Evolutionary conservation across 176 grass and related monocot genomes (phyloP), one percentile per base, ranked within the genome.

Genomic region (Triticum turgidum): DNA sequence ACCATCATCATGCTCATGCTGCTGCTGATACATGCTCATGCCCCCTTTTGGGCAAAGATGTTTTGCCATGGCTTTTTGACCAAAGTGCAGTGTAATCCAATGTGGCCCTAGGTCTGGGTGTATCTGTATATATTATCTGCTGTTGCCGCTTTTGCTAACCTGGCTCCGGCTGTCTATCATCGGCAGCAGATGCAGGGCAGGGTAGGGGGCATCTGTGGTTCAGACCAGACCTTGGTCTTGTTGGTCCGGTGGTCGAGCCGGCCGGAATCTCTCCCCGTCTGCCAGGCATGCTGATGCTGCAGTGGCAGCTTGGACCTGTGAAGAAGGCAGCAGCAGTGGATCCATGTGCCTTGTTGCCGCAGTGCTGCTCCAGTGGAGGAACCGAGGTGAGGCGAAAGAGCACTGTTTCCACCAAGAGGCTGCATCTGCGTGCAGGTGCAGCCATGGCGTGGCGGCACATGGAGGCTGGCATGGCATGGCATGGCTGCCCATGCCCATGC

Each of bases 31-130:
- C 70, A 32, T 68, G 20, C 67, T 47, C 17, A 14, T 5, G n/a
- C 14, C 0, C 11, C 20, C 80, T 80, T 90, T 84, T n/a, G 75
- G 75, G 44, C 67, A 91, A 87, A 87, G 85, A 76, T 75, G 89
- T 87, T 81, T 83, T 83, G 51, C 70, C 56, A 29, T 69, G 76
- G 47, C 89, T 87, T 91, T 91, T 91, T 91, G 89, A 91, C 89
- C 81, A 84, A 84, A 87, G 76, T 24, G 52, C 6, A 58, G 49
- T 15, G 47, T 51, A 51, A 51, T 51, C 13, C 34, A 35, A 24
- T 72, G 73, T 69, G 6, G 21, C 30, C 65, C 37, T 52, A 14
- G 49, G 44, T 12, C 37, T 52, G 49, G 49, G 44, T 12, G 11
- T 12, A 2, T 3, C 0, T 4, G 0, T 12, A 45, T 45, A 45